Evolutionary conservation across 176 grass and related monocot species (phyloP).

Genomic region (Bonia amplexicaulis): DNA sequence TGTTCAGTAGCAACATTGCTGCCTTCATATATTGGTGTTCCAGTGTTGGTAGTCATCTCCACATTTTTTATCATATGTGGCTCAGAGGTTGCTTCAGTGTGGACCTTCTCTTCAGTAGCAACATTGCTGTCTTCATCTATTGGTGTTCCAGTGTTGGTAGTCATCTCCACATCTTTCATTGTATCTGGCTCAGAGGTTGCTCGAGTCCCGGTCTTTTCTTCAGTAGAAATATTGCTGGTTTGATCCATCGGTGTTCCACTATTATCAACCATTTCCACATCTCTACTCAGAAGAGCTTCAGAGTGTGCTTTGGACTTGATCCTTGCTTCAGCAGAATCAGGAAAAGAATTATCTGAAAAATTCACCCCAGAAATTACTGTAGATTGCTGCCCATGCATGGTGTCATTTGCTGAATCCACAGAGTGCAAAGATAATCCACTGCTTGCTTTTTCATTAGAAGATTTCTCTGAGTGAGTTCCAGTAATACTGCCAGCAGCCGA

Average conservation of each 20-base stretch:
- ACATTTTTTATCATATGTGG: conserved; percentile 6
- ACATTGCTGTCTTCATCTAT: background rate
- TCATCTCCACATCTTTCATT: conserved; percentile 2
- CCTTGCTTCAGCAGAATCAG: conserved; percentile 16
- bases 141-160: conserved; percentile 19
- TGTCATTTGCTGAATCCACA: conserved; percentile 23
- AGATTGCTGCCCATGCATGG: conserved; percentile 7
- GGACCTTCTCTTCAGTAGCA: conserved; percentile 16
- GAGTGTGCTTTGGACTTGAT: conserved; percentile 24
- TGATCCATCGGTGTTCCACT: conserved; percentile 15
- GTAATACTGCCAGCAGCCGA: background rate
- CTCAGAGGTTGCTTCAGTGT: conserved; percentile 28
- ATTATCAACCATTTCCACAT: conserved; percentile 24
- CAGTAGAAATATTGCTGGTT: conserved; percentile 3
- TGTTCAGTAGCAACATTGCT: conserved; percentile 21
- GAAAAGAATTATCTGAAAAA: conserved; percentile 1
- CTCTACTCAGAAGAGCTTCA: background rate
- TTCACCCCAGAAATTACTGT: conserved; percentile 14
- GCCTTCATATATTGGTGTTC: conserved; percentile 25
- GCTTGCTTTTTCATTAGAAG: conserved; percentile 18
- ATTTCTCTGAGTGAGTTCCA: conserved; percentile 13
- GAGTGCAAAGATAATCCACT: conserved; percentile 19
- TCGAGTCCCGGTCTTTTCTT: conserved; percentile 21
- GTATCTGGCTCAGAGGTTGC: background rate
- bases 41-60: conserved; percentile 6